Evolutionary conservation across 768 basidiomycete genomes (phyloP), one percentile per base, ranked within the genome.

Genomic region (Russula vinacea): DNA sequence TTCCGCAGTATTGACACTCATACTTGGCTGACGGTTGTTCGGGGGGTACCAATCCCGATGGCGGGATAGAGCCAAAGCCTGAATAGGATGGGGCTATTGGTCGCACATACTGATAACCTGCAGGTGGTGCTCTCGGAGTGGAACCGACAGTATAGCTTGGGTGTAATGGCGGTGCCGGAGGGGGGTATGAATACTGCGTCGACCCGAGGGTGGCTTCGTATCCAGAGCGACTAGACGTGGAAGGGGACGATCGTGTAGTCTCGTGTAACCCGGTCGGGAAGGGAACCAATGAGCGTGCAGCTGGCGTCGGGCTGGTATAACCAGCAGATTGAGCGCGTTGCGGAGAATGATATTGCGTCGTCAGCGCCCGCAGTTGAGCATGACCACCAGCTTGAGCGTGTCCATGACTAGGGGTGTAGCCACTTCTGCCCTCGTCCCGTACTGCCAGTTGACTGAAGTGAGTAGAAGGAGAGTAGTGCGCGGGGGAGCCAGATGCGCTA

Each of bases 1-100:
- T 92, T 33, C 86, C 85, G 72, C 90, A 92, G 74, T 88, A 90
- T 37, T 73, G 76, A 70, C 90, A 92, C 68, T 90, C 88, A 70
- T 92, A 91, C 74, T 86, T 88, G 60, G 80, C 74, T 58, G 81
- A 75, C 52, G 78, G 60, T 64, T 62, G 61, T 29, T 68, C 57
- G 24, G 59, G 40, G 19, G 40, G 47, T n/a, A 68, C 66, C 42
- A 67, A 4, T 19, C 56, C 60, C 9, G 62, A 55, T 14, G 66
- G 29, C 4, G 55, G 54, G 33, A 51, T 42, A 29, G 42, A 39
- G 33, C 54, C 33, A 42, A 62, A 50, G 17, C 32, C 22, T 13
- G 62, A 57, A 42, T 26, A 51, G 9, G 52, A 58, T 13, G 54
- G 50, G 9, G 50, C 44, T 13, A 67, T 58, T n/a, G 55, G 51